Conservation (phyloP, 495 filamentous ascomycete genomes). For the Massariosphaeria phaeospora region DNA sequence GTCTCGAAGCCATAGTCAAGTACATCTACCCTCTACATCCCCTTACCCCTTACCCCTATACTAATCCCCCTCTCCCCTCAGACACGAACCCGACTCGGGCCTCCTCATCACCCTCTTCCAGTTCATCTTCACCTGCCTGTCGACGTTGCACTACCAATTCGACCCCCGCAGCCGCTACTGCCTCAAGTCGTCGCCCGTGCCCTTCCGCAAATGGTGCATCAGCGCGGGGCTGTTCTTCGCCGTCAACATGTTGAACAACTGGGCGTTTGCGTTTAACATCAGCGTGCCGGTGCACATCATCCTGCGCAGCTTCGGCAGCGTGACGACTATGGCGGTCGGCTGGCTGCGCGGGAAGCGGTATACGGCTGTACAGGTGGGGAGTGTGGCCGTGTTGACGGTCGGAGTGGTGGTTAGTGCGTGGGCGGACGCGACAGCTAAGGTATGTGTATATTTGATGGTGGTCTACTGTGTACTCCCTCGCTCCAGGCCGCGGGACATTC, state of each 20-base stretch:
- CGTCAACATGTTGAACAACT: constrained; percentile 94
- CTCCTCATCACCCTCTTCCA: constrained; percentile 91
- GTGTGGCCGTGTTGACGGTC: constrained; percentile 74
- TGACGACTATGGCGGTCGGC: constrained; percentile 86
- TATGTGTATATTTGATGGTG: constrained; percentile 30
- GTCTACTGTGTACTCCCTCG: background rate
- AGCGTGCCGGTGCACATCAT: constrained; percentile 97
- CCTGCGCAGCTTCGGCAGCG: constrained; percentile 86
- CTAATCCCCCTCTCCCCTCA: constrained; percentile 23
- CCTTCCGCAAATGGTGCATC: constrained; percentile 74
- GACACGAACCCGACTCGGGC: constrained; percentile 42
- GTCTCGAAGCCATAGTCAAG: constrained; percentile 94
- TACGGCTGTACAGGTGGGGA: constrained; percentile 67
- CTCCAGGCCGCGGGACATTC: too few species aligned
- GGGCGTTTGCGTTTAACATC: constrained; percentile 94
- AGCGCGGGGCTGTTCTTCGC: constrained; percentile 88
- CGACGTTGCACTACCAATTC: constrained; percentile 64
- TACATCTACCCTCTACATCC: constrained; percentile 43
- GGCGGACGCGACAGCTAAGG: constrained; percentile 81
- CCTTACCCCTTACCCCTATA: too few species aligned
- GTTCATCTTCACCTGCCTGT: constrained; percentile 74
- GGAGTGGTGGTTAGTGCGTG: constrained; percentile 83
- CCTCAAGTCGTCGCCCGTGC: constrained; percentile 72
- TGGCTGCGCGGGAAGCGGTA: constrained; percentile 81
- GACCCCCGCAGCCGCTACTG: constrained; percentile 62